Evolutionary conservation across 208 protist species (phyloP).

Genomic region (Trypanosoma platydactyli): DNA sequence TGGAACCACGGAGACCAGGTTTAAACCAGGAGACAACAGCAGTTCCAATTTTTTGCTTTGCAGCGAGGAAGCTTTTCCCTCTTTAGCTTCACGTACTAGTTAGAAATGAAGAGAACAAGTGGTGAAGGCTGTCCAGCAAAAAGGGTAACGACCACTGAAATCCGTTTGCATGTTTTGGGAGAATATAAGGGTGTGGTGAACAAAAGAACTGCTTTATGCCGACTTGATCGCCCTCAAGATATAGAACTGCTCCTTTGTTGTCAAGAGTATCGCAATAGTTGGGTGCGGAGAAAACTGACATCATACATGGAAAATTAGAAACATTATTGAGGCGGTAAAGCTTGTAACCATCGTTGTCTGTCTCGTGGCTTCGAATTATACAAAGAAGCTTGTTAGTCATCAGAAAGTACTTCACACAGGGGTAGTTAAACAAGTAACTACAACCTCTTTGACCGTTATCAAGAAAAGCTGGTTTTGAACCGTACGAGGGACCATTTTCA

Average conservation of each 20-base stretch:
- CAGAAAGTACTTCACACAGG: constrained; percentile 89
- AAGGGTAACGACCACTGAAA: constrained; percentile 82
- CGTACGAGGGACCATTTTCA: constrained; percentile 47
- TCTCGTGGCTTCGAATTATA: constrained; percentile 96
- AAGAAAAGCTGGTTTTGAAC: constrained; percentile 59
- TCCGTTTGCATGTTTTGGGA: constrained; percentile 54
- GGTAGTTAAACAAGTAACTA: constrained; percentile 87
- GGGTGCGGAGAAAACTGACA: constrained; percentile 98
- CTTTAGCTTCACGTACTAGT: not conserved
- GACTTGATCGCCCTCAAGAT: constrained; percentile 77
- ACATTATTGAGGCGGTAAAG: constrained; percentile 90
- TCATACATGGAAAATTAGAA: constrained; percentile 95
- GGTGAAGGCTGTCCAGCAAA: constrained; percentile 49
- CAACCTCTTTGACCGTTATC: constrained; percentile 71
- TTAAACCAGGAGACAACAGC: too few species aligned
- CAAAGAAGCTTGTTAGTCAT: constrained; percentile 94
- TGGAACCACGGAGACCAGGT: too few species aligned
- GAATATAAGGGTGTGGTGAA: constrained; percentile 72
- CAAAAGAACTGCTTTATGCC: constrained; percentile 89
- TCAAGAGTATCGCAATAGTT: constrained; percentile 96
- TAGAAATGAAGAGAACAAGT: constrained; percentile 27
- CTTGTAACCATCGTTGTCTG: constrained; percentile 91
- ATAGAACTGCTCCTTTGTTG: constrained; percentile 96
- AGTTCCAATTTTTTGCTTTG: too few species aligned
- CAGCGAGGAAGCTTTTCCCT: too few species aligned